Base-by-base conservation (phyloP, 345 rosid genomes). In the Citrus glauca region DNA sequence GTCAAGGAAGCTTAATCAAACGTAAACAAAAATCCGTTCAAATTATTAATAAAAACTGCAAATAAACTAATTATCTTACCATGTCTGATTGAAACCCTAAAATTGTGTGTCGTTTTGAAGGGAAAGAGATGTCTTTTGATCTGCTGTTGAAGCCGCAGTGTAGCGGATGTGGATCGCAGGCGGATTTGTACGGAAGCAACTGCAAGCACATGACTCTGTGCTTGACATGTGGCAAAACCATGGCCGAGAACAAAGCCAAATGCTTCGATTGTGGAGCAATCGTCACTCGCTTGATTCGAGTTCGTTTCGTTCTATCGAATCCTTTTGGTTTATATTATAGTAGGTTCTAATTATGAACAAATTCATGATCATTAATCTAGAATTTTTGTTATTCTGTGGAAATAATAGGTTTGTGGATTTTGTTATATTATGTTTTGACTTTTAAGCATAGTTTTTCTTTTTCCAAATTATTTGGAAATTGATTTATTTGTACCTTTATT, bases 171-270 rank as follows among this genome's bases (percentile, higher is more conserved):
- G 92, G 92, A 66, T 90, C 97, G 42, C 71, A 85, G 50, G 69
- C 87, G 27, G 94, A 96, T 73, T 83, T 96, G 69, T 96, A 94
- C 53, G 99, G 98, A 53, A 94, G 97, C 87, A 85, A 86, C 45
- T 96, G 99, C 76, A 96, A 90, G 87, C 99, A 96, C 87, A 91
- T 96, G 97, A 96, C 98, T 6, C 77, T 94, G 32, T 96, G 98
- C 82, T 84, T 94, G 74, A 85, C 81, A 71, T 96, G 98, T 65
- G 99, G 98, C 80, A 92, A 91, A 86, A 85, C 88, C 76, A 94
- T 96, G 98, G 99, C 99, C 4, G 91, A 91, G 90, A 89, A 82
- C 35, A 78, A 81, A 55, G 89, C 77, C n/a, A 90, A 88, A 77
- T 96, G 99, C 84, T 85, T 77, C 67, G 98, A 96, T 5, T 96